Percentiles rank a stretch among this genome's conserved stretches.
These are phyloP conservation scores for Pseudogymnoascus pannorum DNA, from an alignment of 2,329 filamentous ascomycete species.

Conservation along the genomic window DNA sequence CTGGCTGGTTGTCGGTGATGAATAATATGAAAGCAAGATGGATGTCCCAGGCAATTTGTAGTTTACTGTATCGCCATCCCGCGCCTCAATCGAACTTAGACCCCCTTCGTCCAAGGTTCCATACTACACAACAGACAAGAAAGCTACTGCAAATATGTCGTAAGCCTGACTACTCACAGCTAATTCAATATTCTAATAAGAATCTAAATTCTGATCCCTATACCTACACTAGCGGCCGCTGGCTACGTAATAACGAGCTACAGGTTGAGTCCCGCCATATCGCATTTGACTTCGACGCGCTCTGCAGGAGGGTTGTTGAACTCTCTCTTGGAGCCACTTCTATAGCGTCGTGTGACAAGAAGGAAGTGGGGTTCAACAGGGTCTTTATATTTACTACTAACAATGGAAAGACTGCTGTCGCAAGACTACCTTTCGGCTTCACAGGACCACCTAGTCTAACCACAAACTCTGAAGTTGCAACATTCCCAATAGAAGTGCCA, in stretches of 20 bases:
- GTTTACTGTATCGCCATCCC: background rate
- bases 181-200: background rate
- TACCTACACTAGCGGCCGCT: constrained; percentile 31
- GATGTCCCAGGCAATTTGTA: background rate
- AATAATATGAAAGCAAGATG: background rate
- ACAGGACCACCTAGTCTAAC: constrained; percentile 32
- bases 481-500: constrained; percentile 24
- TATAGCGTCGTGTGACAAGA: constrained; percentile 33
- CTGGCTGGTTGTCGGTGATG: background rate
- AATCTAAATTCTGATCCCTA: constrained; percentile 22
- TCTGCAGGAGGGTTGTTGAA: constrained; percentile 31
- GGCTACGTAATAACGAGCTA: constrained; percentile 32
- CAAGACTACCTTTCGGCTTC: constrained; percentile 34
- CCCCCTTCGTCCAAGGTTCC: background rate
- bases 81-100: background rate
- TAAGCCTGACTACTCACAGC: background rate
- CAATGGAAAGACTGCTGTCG: constrained; percentile 32
- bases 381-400: constrained; percentile 37
- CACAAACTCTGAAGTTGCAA: constrained; percentile 39
- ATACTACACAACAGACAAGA: background rate
- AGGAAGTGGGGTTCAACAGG: constrained; percentile 38
- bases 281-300: constrained; percentile 33
- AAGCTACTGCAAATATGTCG: background rate
- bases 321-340: constrained; percentile 30
- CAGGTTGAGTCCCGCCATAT: constrained; percentile 32